Evolutionary conservation across 805 yeast genomes (phyloP).

Genomic region (Maudiozyma barnettii): DNA sequence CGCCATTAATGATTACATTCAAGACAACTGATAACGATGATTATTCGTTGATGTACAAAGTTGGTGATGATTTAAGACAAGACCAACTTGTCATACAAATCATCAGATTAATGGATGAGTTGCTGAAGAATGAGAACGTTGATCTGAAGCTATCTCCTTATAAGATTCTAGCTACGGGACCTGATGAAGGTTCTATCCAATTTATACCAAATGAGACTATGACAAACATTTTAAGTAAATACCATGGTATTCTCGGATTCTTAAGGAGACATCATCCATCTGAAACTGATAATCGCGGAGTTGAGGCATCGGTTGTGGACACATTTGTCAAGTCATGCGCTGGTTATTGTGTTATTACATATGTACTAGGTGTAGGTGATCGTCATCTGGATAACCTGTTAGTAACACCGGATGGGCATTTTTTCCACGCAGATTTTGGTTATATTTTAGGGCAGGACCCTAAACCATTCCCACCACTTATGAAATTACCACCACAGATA

Average conservation of each 20-base stretch:
- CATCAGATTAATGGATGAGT: constrained; percentile 80
- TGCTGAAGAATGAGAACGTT: constrained; percentile 79
- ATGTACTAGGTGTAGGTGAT: constrained; percentile 92
- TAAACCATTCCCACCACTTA: constrained; percentile 95
- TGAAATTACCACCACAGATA: constrained; percentile 94
- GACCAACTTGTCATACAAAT: constrained; percentile 96
- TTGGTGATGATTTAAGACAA: constrained; percentile 90
- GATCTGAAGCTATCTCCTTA: constrained; percentile 85
- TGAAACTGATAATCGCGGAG: constrained; percentile 27
- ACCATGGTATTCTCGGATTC: constrained; percentile 68
- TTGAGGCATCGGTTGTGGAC: constrained; percentile 62
- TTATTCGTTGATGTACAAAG: constrained; percentile 84
- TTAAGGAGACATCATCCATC: constrained; percentile 60
- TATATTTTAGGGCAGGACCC: constrained; percentile 95
- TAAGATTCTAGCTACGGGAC: constrained; percentile 80
- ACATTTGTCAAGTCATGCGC: constrained; percentile 92
- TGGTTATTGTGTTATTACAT: constrained; percentile 94
- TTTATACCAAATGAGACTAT: constrained; percentile 90
- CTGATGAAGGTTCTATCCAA: constrained; percentile 86
- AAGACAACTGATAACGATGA: constrained; percentile 42
- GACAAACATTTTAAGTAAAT: constrained; percentile 62
- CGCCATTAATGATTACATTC: constrained; percentile 79
- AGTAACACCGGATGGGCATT: constrained; percentile 72
- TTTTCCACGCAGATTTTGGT: constrained; percentile 97
- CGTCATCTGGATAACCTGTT: constrained; percentile 88